Base-by-base conservation (phyloP, 495 filamentous ascomycete genomes). In the Neohortaea acidophila region DNA sequence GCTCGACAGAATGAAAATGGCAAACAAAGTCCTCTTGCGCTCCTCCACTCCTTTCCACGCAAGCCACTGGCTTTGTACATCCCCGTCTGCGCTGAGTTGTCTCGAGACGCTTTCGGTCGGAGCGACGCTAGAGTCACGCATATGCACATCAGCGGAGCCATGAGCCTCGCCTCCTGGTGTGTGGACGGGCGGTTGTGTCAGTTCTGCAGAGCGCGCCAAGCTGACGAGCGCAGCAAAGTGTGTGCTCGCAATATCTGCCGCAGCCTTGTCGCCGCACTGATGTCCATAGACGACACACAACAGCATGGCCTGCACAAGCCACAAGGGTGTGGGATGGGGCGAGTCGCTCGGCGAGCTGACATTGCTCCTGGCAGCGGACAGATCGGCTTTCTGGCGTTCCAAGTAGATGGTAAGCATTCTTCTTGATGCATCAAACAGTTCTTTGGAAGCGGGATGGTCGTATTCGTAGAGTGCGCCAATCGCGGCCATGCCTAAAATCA, bases 291-390 rank as follows among this genome's bases (percentile, higher is more conserved):
- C 79, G 23, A 96, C 81, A 59, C 93, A 94, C 27, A 97, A 67
- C 21, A 97, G 68, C 89, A 97, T 94, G 1, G 89, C 86, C 53
- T 97, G 89, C n/a, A 97, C 84, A 20, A 97, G 68, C 89, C 89
- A 94, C 34, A 94, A 66, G 2, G 89, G 89, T 10, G 84, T 94
- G 25, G 75, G 73, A 47, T 89, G 79, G 29, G 77, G 65, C 1
- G 76, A 71, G 41, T 87, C 80, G 39, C 70, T 66, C 15, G 66
- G 56, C 17, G 70, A 57, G 48, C 70, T 69, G 2, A 58, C 47
- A 19, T 79, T 75, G 47, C 73, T 77, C 43, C 82, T 66, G 25
- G 80, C 79, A 38, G 81, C 79, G 38, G 82, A 74, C 62, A 91
- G 74, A 57, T 91, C 85, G 21, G 81, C 82, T 57, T 87, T 87